These are phyloP conservation scores for Blastosporella zonata DNA, from an alignment of 1,284 basidiomycete species.

Conservation along the genomic window DNA sequence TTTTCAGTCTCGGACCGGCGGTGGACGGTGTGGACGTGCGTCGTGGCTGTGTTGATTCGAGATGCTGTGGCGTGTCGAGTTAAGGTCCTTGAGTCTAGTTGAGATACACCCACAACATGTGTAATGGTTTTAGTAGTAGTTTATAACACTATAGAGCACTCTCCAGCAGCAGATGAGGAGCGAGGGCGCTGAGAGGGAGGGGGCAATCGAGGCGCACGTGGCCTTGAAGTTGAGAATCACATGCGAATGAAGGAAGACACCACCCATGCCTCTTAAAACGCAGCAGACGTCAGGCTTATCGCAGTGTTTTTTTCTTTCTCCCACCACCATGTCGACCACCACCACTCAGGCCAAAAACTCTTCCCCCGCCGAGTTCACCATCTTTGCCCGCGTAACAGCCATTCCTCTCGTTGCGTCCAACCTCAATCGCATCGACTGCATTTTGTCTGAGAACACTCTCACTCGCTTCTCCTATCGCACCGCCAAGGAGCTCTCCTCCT, in stretches of 20 bases:
- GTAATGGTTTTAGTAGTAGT: no score
- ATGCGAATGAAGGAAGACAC: conserved; percentile 9
- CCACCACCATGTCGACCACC: conserved; percentile 33
- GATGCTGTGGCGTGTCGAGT: no score
- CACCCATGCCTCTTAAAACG: neutral
- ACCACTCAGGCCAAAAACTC: conserved; percentile 31
- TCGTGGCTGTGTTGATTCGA: no score
- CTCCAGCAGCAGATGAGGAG: no score
- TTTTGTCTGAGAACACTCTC: conserved; percentile 56
- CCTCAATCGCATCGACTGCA: conserved; percentile 54
- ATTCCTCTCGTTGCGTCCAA: conserved; percentile 70
- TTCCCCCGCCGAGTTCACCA: conserved; percentile 57
- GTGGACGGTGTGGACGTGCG: no score
- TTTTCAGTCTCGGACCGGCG: no score
- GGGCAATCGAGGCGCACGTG: no score
- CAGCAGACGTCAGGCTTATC: conserved; percentile 10
- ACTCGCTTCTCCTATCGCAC: conserved; percentile 62
- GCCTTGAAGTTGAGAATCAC: conserved; percentile 10
- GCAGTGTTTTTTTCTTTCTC: conserved; percentile 9
- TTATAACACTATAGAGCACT: no score
- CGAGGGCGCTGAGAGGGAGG: no score
- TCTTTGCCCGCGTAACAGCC: conserved; percentile 57
- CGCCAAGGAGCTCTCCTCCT: conserved; percentile 55
- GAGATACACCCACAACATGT: no score
- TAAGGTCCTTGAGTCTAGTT: no score